These are phyloP conservation scores for Mallotus japonicus DNA, from an alignment of 441 rosid species.

Conservation along the genomic window DNA sequence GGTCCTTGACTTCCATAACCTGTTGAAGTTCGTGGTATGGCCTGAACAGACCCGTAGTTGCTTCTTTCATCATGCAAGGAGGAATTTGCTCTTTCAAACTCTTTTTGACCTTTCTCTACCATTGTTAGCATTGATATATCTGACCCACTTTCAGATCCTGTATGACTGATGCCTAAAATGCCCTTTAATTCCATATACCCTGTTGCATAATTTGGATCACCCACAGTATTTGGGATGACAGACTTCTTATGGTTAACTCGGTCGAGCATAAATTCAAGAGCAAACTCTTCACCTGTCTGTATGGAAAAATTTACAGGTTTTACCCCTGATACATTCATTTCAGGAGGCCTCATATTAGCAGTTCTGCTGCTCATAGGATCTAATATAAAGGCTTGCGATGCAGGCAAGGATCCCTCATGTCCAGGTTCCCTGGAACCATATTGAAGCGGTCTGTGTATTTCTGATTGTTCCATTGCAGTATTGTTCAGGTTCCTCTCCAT, in stretches of 20 bases:
- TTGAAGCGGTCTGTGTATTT: conserved; percentile 39
- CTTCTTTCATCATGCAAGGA: conserved; percentile 47
- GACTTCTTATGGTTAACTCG: conserved; percentile 58
- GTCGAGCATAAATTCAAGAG: conserved; percentile 90
- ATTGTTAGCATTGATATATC: conserved; percentile 47
- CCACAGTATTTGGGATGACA: conserved; percentile 38
- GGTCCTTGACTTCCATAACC: conserved; percentile 45
- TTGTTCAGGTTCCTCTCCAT: conserved; percentile 31
- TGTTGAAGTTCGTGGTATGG: conserved; percentile 42
- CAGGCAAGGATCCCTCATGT: conserved; percentile 42
- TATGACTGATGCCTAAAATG: conserved; percentile 60
- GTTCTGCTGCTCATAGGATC: conserved; percentile 47
- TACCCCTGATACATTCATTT: conserved; percentile 46
- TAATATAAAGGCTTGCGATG: conserved; percentile 44
- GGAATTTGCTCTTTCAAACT: conserved; percentile 49
- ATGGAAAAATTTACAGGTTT: conserved; percentile 85
- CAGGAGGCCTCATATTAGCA: conserved; percentile 43
- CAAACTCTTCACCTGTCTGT: conserved; percentile 97
- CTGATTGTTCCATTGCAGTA: conserved; percentile 48
- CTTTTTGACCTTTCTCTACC: conserved; percentile 50
- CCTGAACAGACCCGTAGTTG: conserved; percentile 46
- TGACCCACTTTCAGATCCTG: conserved; percentile 64
- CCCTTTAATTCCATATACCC: conserved; percentile 65
- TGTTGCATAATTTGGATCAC: conserved; percentile 53
- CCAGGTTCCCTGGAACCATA: conserved; percentile 48